Conservation (phyloP, 2,329 filamentous ascomycete species). For the Gaeumannomyces tritici region DNA sequence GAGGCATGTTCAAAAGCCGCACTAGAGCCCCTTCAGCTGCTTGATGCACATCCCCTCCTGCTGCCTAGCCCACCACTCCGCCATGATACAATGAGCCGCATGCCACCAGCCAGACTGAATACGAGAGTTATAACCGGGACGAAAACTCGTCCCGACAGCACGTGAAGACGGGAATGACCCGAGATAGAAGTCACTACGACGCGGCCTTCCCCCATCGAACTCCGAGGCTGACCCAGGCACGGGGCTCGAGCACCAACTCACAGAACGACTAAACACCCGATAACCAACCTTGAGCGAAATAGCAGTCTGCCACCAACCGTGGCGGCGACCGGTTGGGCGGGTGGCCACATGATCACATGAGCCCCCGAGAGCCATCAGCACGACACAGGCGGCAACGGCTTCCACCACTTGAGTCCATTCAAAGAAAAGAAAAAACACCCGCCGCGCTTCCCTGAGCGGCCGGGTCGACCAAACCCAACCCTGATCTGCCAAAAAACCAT, state of each 20-base stretch:
- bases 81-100: background rate
- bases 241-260: background rate
- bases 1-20: background rate
- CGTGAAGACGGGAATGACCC: background rate
- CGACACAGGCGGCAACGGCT: fast-evolving
- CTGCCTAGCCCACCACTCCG: background rate
- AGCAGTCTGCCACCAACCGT: background rate
- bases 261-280: background rate
- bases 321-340: background rate
- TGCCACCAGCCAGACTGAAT: background rate
- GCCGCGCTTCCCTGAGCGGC: background rate
- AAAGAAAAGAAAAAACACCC: background rate
- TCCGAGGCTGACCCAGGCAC: too few relatives aligned
- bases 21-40: background rate
- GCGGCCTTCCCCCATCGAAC: background rate
- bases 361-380: background rate
- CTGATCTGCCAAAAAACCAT: background rate
- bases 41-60: background rate
- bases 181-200: background rate
- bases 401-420: background rate
- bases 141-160: background rate
- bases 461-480: background rate
- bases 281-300: background rate
- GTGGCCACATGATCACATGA: background rate
- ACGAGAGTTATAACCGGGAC: background rate